These are phyloP conservation scores for Silene latifolia DNA, from an alignment of 148 eudicot species.

Conservation along the genomic window DNA sequence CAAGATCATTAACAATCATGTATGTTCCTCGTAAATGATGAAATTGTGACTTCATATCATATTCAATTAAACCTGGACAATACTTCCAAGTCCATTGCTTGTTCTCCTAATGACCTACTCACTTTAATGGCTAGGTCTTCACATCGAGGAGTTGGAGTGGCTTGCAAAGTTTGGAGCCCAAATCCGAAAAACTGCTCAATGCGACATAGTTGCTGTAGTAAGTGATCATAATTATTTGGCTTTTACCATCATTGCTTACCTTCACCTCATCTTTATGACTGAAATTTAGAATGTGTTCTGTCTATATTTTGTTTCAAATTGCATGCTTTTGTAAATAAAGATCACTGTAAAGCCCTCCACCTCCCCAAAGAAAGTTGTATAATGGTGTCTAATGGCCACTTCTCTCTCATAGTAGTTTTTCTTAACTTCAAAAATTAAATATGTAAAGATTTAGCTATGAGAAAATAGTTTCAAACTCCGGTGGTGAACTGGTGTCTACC, in stretches of 20 bases:
- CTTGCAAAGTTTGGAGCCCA: background rate
- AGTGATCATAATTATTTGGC: background rate
- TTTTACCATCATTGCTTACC: background rate
- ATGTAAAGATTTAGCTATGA: too few relatives aligned
- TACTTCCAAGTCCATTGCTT: background rate
- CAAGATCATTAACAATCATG: background rate
- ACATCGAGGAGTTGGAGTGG: background rate
- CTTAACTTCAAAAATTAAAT: too few relatives aligned
- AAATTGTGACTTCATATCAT: background rate
- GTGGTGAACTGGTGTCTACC: too few relatives aligned
- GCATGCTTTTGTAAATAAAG: background rate
- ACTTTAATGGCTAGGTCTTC: constrained; percentile 4
- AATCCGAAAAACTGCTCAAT: background rate
- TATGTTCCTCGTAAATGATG: background rate
- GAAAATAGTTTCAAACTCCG: too few relatives aligned
- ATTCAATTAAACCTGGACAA: background rate
- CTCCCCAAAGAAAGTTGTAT: background rate
- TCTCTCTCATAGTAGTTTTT: too few relatives aligned
- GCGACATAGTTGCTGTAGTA: background rate
- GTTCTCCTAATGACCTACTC: background rate
- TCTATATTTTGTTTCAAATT: background rate
- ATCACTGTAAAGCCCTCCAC: background rate
- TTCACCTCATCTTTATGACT: background rate
- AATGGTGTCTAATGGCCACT: background rate
- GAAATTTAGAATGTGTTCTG: background rate